phyloP scores from a whole-genome alignment of 306 rosid species.

The Hippophae gyantsensis region DNA sequence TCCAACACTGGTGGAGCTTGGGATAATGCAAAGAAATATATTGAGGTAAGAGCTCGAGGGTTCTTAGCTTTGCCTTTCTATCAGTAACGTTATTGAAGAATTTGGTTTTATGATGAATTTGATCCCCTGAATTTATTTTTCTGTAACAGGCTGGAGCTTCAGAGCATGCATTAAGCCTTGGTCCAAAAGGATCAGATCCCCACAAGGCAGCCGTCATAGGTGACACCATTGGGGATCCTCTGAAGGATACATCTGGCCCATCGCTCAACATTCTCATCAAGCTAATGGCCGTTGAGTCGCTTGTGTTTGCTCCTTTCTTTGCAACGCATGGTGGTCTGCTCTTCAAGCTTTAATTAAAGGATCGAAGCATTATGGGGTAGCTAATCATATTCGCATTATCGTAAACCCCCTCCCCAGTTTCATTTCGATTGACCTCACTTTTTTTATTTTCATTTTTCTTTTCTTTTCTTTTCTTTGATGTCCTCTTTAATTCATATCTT shows the following conservation, averaged over 20 bases:
- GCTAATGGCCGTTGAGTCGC: conserved; percentile 94
- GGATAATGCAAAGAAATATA: conserved; percentile 96
- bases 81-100: no score
- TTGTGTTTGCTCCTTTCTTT: conserved; percentile 90
- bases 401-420: conserved; percentile 1
- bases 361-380: conserved; percentile 1
- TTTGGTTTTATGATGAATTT: background rate
- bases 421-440: background rate
- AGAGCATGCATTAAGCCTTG: conserved; percentile 85
- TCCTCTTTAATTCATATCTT: background rate
- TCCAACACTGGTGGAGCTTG: conserved; percentile 99
- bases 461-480: background rate
- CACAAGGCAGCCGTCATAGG: conserved; percentile 98
- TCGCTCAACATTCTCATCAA: conserved; percentile 97
- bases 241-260: conserved; percentile 93
- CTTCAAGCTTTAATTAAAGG: conserved; percentile 43
- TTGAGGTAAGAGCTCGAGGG: conserved; percentile 47
- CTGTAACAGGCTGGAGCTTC: conserved; percentile 65
- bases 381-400: background rate
- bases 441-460: conserved; percentile 4
- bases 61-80: background rate
- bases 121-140: conserved; percentile 7
- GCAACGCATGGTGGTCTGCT: conserved; percentile 91
- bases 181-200: conserved; percentile 85
- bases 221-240: conserved; percentile 95